A percentile compares a stretch with the other conserved stretches of the same genome.
Conservation (phyloP, 1,139 yeast species). For the Saccharomyces hybrid region DNA sequence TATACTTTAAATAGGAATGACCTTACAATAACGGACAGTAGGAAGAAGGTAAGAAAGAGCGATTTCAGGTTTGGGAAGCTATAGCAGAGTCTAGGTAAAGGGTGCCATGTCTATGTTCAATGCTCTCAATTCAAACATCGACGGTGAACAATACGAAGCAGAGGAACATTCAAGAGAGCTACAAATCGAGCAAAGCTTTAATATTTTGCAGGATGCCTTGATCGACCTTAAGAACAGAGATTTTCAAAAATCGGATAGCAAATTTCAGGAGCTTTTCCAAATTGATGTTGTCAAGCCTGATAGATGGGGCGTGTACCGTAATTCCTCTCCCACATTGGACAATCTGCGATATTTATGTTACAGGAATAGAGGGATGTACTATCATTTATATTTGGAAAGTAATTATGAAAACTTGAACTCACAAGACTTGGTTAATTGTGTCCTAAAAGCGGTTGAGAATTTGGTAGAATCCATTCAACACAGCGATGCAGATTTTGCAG, state of each 20-base stretch:
- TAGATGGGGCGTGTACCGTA: constrained; percentile 37
- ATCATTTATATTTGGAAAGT: constrained; percentile 39
- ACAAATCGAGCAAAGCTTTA: constrained; percentile 80
- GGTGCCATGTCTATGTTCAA: constrained; percentile 53
- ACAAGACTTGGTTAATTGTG: constrained; percentile 27
- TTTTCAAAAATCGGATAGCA: constrained; percentile 42
- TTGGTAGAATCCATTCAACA: constrained; percentile 48
- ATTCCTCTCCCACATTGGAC: constrained; percentile 61
- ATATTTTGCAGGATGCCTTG: constrained; percentile 65
- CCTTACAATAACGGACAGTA: too few species aligned
- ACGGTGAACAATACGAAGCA: constrained; percentile 56
- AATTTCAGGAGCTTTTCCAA: constrained; percentile 57
- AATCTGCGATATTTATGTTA: constrained; percentile 68
- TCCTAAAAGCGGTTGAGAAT: constrained; percentile 44
- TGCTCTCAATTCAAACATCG: constrained; percentile 67
- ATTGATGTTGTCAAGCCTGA: constrained; percentile 58
- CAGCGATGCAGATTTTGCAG: constrained; percentile 54
- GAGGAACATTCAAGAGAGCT: constrained; percentile 84
- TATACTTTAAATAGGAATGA: too few species aligned
- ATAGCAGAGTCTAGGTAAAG: background rate
- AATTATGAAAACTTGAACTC: constrained; percentile 14
- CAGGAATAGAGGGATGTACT: constrained; percentile 72
- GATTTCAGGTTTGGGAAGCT: too few species aligned
- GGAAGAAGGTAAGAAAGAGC: too few species aligned
- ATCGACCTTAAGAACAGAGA: constrained; percentile 46